Conservation (phyloP, 2,329 filamentous ascomycete genomes). For the Claviceps paspali region DNA sequence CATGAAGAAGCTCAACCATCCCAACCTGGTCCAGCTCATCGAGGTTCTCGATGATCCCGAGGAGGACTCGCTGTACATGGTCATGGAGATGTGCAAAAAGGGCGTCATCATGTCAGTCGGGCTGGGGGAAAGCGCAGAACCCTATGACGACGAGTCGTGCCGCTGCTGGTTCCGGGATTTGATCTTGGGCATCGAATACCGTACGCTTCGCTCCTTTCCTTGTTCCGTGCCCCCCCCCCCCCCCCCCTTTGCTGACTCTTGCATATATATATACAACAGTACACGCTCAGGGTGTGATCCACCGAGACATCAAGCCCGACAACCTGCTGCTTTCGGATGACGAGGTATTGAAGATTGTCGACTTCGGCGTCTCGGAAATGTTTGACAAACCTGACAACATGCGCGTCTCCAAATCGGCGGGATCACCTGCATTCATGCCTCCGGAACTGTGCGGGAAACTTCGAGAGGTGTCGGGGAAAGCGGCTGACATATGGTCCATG, state of each 20-base stretch:
- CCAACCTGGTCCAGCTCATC: conserved; percentile 81
- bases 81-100: conserved; percentile 97
- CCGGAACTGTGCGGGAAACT: conserved; percentile 85
- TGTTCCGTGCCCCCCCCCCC: conserved; percentile 8
- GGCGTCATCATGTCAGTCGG: conserved; percentile 94
- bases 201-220: too few species aligned
- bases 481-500: conserved; percentile 98
- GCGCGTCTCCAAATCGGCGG: conserved; percentile 84
- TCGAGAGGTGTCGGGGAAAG: conserved; percentile 73
- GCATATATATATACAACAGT: too few species aligned
- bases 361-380: conserved; percentile 99
- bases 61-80: conserved; percentile 95
- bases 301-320: conserved; percentile 95
- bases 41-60: conserved; percentile 93
- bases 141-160: conserved; percentile 70
- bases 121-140: conserved; percentile 65
- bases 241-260: not conserved
- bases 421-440: conserved; percentile 86
- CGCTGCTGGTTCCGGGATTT: conserved; percentile 90
- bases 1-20: conserved; percentile 96
- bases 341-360: conserved; percentile 89
- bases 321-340: conserved; percentile 83
- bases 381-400: conserved; percentile 77
- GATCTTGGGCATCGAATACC: conserved; percentile 86
- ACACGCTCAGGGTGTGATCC: conserved; percentile 85